Evolutionary conservation across 257 asterid species (phyloP), one percentile per base, ranked within the genome.

Genomic region (Scutellaria baicalensis): DNA sequence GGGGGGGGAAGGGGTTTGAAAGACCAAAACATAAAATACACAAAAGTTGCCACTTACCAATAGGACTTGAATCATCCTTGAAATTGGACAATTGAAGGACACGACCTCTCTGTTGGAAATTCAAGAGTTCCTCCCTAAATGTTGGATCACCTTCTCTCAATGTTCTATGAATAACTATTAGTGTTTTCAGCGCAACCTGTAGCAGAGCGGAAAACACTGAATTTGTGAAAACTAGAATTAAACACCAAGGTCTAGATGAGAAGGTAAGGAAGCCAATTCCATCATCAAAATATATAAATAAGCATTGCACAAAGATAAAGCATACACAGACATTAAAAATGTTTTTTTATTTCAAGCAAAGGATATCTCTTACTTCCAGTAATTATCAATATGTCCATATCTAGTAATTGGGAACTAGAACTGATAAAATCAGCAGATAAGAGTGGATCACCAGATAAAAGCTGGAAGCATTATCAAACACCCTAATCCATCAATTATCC

Each of bases 121-220:
- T 93, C 80, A 88, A 64, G 59, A 93, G 85, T 78, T 93, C 98
- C 80, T 93, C 97, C 73, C 90, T 86, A 67, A 93, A 93, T 21
- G 97, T 88, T 9, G 97, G 98, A 75, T 90, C 97, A 76, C 98
- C 98, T 83, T 93, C 98, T 80, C 98, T 85, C 83, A 90, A 64
- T 64, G 96, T 77, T 79, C 96, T 87, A 76, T 93, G 98, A 63
- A 93, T 88, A 75, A 90, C 97, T 63, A 93, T 81, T 59, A 93
- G 75, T 1, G 98, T 90, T 82, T 93, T 93, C 79, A 93, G 72
- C 33, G 97, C 98, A 77, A 93, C 98, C 98, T 93, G 76, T 77
- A 61, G 65, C 45, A 45, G 64, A 52, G 54, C 9, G 5, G 23
- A 33, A 63, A 50, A 27, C 58, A n/a, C n/a, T n/a, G n/a, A n/a